Conservation (phyloP, 2,329 filamentous ascomycete species). For the Penicillium sp. region DNA sequence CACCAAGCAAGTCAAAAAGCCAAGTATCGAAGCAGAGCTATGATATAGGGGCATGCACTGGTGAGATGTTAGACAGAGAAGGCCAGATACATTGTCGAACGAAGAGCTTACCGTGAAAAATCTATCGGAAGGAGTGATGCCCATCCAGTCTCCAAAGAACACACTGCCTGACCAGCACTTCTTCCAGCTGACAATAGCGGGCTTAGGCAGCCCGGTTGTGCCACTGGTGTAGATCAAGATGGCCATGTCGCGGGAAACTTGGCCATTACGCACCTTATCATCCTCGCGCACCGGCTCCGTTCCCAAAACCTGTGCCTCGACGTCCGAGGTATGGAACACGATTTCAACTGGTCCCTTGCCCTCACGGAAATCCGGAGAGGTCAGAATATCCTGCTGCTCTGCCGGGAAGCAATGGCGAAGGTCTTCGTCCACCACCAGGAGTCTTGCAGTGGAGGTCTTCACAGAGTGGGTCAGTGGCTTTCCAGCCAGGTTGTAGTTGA, state of each 20-base stretch:
- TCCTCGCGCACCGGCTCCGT: conserved; percentile 59
- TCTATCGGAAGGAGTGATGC: conserved; percentile 63
- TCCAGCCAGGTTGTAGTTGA: conserved; percentile 81
- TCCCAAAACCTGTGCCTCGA: conserved; percentile 57
- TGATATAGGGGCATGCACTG: conserved; percentile 90
- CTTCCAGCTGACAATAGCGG: conserved; percentile 72
- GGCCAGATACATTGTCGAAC: background rate
- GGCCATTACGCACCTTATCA: conserved; percentile 57
- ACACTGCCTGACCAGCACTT: conserved; percentile 60
- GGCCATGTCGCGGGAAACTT: conserved; percentile 59
- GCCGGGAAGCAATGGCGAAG: conserved; percentile 54
- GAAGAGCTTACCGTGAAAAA: conserved; percentile 67
- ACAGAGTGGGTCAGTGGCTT: conserved; percentile 74
- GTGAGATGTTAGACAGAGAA: conserved; percentile 6
- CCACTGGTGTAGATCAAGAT: conserved; percentile 83
- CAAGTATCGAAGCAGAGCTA: conserved; percentile 72
- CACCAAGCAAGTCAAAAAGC: conserved; percentile 62
- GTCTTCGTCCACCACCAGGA: conserved; percentile 72
- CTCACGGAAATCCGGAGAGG: conserved; percentile 41
- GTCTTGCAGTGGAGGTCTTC: conserved; percentile 63
- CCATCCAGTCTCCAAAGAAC: conserved; percentile 59
- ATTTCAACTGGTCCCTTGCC: conserved; percentile 56
- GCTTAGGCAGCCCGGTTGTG: conserved; percentile 81
- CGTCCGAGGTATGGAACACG: conserved; percentile 60
- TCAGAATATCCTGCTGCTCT: conserved; percentile 45